Evolutionary conservation across 2,329 filamentous ascomycete genomes (phyloP).

Genomic region (Xylaria sp.): DNA sequence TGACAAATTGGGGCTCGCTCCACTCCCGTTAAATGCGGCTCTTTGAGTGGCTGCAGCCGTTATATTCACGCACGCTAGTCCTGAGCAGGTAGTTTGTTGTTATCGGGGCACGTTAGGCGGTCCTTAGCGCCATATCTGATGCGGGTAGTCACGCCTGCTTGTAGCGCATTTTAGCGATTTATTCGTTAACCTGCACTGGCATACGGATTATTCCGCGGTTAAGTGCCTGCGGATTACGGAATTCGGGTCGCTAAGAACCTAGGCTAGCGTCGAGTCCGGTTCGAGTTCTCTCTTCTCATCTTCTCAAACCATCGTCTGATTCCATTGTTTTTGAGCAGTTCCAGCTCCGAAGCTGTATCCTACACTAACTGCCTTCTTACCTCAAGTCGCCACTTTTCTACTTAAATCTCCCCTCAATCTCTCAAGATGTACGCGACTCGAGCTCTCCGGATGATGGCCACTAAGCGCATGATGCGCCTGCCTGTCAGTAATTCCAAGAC

Average conservation of each 20-base stretch:
- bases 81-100: not conserved
- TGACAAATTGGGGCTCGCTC: constrained; percentile 17
- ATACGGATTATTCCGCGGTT: too few species aligned
- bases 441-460: constrained; percentile 62
- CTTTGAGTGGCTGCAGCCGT: constrained; percentile 12
- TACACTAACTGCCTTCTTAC: constrained; percentile 7
- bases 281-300: constrained; percentile 10
- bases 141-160: not conserved
- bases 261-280: constrained; percentile 4
- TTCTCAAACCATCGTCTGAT: constrained; percentile 16
- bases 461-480: constrained; percentile 61
- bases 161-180: too few species aligned
- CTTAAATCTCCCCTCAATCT: constrained; percentile 25
- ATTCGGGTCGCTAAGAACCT: constrained; percentile 4
- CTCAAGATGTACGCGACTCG: constrained; percentile 60
- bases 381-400: not conserved
- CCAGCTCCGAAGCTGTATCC: constrained; percentile 3
- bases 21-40: constrained; percentile 9
- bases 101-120: not conserved
- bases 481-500: constrained; percentile 53
- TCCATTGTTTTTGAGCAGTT: constrained; percentile 3
- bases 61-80: not conserved
- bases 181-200: too few species aligned
- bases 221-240: not conserved
- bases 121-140: not conserved